Base-by-base conservation (phyloP, 306 rosid genomes). In the Myrica gale region DNA sequence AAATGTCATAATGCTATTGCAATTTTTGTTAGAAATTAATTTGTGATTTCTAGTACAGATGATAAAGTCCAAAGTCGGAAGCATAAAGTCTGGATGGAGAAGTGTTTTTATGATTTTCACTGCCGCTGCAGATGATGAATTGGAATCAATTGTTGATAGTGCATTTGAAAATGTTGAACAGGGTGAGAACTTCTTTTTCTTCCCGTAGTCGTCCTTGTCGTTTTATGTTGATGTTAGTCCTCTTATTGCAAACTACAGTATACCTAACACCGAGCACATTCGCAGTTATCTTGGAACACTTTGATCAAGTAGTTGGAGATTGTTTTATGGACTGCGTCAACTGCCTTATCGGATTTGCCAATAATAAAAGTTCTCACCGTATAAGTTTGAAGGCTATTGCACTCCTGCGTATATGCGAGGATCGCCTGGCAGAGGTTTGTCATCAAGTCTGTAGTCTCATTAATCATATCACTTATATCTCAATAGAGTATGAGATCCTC, bases 371-470 rank as follows among this genome's bases (percentile, higher is more conserved):
- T 83, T 90, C 95, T 17, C 98, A 84, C 82, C 96, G 98, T 47
- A 96, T 96, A 81, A 96, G 99, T 81, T 90, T 96, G 96, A 96
- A 96, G 90, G 97, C 99, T 82, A 96, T 96, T 78, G 99, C 99
- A 57, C 98, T 96, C 75, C 87, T 96, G 79, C 97, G 99, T 63
- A 96, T 96, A 78, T 96, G 99, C 67, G 99, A 96, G 81, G 98
- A 96, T 85, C 99, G 98, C 83, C 89, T 96, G 81, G 98, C 99
- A 53, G 99, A 96, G 99, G 99, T 96, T 84, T 89, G 96, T 88
- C 79, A 45, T 26, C 69, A 60, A 43, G 62, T 74, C 69, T 51
- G 79, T 71, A 21, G 48, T 74, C 2, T 74, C 19, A 20, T 39
- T 77, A 76, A 71, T 74, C 56, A 65, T 78, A 61, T 63, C 23